Percentiles rank a stretch among this genome's conserved stretches.
phyloP scores from a whole-genome alignment of 2,329 filamentous ascomycete species.

The Fusarium pilosicola region DNA sequence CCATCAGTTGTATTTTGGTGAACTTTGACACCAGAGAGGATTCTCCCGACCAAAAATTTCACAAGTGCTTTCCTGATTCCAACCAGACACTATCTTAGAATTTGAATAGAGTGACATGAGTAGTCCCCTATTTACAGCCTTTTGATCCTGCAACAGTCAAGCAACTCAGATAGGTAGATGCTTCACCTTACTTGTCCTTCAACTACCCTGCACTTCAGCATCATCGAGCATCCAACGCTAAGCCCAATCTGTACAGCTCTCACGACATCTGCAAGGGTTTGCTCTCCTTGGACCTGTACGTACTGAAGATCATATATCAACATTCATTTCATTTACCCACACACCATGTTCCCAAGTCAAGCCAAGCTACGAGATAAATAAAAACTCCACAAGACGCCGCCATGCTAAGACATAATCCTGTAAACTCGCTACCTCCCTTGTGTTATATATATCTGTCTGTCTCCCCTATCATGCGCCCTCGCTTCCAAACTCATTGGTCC shows the following conservation, averaged over 20 bases:
- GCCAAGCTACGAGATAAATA: slow-evolving; percentile 25
- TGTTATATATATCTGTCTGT: slow-evolving; percentile 19
- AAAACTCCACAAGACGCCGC: slow-evolving; percentile 40
- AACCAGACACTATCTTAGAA: too few relatives aligned
- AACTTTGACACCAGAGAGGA: too few relatives aligned
- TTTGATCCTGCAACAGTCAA: too few relatives aligned
- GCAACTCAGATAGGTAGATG: too few relatives aligned
- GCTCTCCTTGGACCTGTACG: neutral
- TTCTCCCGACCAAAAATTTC: too few relatives aligned
- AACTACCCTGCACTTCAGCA: neutral
- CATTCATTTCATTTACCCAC: slow-evolving; percentile 29
- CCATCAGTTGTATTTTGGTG: too few relatives aligned
- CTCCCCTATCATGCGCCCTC: slow-evolving; percentile 71
- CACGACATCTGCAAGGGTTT: neutral
- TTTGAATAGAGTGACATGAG: fast-evolving
- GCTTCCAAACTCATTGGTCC: slow-evolving; percentile 96
- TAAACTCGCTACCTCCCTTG: slow-evolving; percentile 29
- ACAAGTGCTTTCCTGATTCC: too few relatives aligned
- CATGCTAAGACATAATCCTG: slow-evolving; percentile 41
- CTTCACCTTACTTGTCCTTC: neutral
- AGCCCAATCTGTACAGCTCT: neutral
- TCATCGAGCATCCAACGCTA: neutral
- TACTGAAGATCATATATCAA: neutral
- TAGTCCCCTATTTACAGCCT: too few relatives aligned
- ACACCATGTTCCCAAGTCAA: slow-evolving; percentile 26